Base-by-base conservation (phyloP, 2,329 filamentous ascomycete species). In the Trichophyton benhamiae region DNA sequence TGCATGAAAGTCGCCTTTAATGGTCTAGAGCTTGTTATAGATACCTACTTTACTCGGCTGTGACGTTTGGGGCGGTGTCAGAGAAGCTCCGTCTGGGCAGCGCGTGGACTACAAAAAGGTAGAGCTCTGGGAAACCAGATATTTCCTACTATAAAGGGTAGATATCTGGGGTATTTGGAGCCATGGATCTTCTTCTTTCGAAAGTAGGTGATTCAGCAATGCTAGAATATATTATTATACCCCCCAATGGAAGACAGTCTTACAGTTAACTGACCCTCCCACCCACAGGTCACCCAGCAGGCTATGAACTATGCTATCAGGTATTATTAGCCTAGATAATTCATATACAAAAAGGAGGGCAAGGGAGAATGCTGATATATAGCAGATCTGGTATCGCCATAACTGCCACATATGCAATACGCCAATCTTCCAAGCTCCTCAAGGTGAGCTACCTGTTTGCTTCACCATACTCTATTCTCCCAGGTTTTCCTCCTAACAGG, bases 221-320 rank as follows among this genome's bases (percentile, higher is more conserved):
- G 41, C 4, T 49, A 27, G 15, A 13, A 36, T 36, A 33, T 22
- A 44, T 20, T 7, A 44, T 17, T 44, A 38, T 38, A 0, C 33
- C 33, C 3, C 33, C 3, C 33, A 3, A 9, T 3, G 9, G 33
- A 13, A 59, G 20, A 2, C 3, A 30, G 20, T 30, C 41, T 15
- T 20, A 15, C 17, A 7, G 27, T 30, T 7, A 3, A 59, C 44
- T 48, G 22, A 46, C 15, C 20, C 6, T 49, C 6, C 22, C 25
- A 49, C 46, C 60, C 58, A 60, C 64, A 85, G 83, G 76, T 85
- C 66, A 87, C 85, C 62, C 82, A 86, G 67, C 89, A 95, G 76
- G 89, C 89, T 58, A 87, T 95, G 82, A 95, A 90, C 76, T 95
- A 94, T 82, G 91, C 91, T 71, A 91, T 96, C 68, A 81, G 88